phyloP scores from a whole-genome alignment of 108 stramenopile species.

The Cyclotella cryptica region DNA sequence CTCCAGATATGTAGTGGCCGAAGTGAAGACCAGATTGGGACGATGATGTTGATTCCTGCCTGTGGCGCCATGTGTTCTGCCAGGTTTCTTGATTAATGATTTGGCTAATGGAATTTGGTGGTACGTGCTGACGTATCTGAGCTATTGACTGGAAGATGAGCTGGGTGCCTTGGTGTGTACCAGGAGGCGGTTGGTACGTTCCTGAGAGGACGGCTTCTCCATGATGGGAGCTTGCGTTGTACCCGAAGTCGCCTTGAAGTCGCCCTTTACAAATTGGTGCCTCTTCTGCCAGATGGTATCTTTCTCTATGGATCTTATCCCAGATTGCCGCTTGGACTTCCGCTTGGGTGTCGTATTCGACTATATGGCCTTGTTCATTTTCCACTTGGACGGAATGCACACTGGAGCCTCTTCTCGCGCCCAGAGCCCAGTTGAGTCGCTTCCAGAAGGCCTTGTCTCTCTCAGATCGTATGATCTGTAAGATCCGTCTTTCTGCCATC shows the following conservation, averaged over 20 bases:
- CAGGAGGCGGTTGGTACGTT: not conserved
- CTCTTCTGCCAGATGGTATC: too few relatives aligned
- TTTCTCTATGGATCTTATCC: too few relatives aligned
- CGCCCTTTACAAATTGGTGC: too few relatives aligned
- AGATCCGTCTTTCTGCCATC: constrained; percentile 8
- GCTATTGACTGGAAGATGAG: not conserved
- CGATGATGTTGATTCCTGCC: constrained; percentile 11
- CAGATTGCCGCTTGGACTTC: not conserved
- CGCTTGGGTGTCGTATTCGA: not conserved
- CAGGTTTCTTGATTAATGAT: not conserved
- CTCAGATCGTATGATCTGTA: constrained; percentile 28
- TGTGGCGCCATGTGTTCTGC: not conserved
- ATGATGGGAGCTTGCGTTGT: too few relatives aligned
- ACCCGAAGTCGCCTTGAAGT: too few relatives aligned
- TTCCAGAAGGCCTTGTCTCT: constrained; percentile 23
- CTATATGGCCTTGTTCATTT: not conserved
- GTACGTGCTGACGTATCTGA: not conserved
- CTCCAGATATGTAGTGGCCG: constrained; percentile 9
- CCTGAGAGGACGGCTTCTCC: not conserved
- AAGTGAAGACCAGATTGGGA: constrained; percentile 20
- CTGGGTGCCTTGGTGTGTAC: not conserved
- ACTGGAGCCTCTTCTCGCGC: not conserved
- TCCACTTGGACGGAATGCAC: constrained; percentile 13
- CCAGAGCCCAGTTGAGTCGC: constrained; percentile 12
- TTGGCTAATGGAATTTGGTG: not conserved